A percentile compares a stretch with the other conserved stretches of the same genome.
phyloP scores from a whole-genome alignment of 192 early-diverging fungal genomes.

The Coemansia sp. region DNA sequence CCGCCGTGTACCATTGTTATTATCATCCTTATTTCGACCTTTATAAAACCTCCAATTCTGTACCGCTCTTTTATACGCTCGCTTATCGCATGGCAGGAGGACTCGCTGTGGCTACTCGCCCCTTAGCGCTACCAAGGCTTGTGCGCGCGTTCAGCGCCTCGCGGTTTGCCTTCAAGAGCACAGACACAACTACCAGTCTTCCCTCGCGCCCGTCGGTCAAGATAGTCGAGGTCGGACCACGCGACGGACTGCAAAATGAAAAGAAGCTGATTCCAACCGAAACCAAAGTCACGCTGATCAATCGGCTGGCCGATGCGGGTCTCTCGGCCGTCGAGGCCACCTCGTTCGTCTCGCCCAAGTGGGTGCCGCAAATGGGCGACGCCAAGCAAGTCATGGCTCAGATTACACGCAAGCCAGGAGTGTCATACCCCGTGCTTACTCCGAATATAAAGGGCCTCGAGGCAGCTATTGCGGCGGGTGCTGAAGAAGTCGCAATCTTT shows the following conservation, averaged over 20 bases:
- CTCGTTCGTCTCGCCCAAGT: constrained; percentile 95
- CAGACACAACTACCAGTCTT: not conserved
- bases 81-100: not conserved
- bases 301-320: constrained; percentile 77
- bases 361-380: constrained; percentile 97
- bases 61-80: not conserved
- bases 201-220: constrained; percentile 61
- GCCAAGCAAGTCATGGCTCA: constrained; percentile 70
- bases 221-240: constrained; percentile 94
- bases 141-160: constrained; percentile 27
- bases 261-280: constrained; percentile 77
- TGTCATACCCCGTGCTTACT: constrained; percentile 86
- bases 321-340: constrained; percentile 88
- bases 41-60: too few species aligned
- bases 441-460: constrained; percentile 90
- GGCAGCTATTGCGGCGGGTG: constrained; percentile 76
- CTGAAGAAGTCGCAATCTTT: constrained; percentile 91
- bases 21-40: too few species aligned
- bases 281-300: constrained; percentile 88
- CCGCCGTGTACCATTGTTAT: too few species aligned
- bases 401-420: constrained; percentile 65
- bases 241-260: constrained; percentile 98
- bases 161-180: constrained; percentile 7
- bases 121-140: not conserved
- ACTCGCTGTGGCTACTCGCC: not conserved